These are phyloP conservation scores for Rhodotorula diobovata DNA, from an alignment of 768 basidiomycete species.

Conservation along the genomic window DNA sequence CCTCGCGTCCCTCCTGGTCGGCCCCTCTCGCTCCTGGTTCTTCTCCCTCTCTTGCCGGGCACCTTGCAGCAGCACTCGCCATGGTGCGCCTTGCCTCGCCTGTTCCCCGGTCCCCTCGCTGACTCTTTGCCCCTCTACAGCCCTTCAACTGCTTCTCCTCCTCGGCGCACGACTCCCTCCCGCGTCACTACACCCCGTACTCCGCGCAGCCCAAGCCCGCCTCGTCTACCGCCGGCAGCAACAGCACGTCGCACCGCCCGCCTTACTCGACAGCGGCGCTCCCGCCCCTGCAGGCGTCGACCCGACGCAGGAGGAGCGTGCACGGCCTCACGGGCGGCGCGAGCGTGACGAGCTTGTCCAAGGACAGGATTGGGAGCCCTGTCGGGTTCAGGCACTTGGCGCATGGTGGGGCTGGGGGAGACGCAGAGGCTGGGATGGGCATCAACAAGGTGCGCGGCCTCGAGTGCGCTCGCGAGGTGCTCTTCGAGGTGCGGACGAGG, in stretches of 20 bases:
- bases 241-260: background rate
- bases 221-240: background rate
- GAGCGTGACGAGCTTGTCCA: background rate
- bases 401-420: too few relatives aligned
- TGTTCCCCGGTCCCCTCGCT: background rate
- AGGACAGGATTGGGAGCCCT: background rate
- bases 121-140: too few relatives aligned
- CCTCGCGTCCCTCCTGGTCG: too few relatives aligned
- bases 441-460: background rate
- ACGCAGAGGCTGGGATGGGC: background rate
- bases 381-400: constrained; percentile 1
- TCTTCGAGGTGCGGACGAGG: too few relatives aligned
- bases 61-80: too few relatives aligned
- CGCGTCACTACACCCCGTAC: background rate
- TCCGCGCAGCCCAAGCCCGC: too few relatives aligned
- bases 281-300: background rate
- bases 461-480: background rate
- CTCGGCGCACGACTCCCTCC: constrained; percentile 2
- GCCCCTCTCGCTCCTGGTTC: too few relatives aligned
- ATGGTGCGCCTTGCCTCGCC: background rate
- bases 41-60: too few relatives aligned
- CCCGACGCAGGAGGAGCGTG: background rate
- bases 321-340: background rate
- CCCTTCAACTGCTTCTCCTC: constrained; percentile 3
- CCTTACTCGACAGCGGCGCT: background rate